phyloP scores from a whole-genome alignment of 2,329 filamentous ascomycete species.

The Xylaria polymorpha region DNA sequence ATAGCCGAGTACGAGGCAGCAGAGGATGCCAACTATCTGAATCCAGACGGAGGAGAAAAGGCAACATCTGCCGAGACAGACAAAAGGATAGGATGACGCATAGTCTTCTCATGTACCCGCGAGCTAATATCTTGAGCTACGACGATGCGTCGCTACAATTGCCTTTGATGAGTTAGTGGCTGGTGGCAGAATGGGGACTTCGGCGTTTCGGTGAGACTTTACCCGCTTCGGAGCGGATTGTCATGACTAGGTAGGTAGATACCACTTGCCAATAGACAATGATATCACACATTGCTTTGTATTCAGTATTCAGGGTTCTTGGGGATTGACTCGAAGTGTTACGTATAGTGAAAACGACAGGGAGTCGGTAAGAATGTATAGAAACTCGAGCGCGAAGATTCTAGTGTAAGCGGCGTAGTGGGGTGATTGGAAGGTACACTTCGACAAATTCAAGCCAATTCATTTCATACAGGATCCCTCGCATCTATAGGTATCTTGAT shows the following conservation, averaged over 20 bases:
- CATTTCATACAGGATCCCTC: neutral
- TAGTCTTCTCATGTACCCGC: neutral
- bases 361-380: too few species aligned
- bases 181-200: conserved; percentile 52
- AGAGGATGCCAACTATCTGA: conserved; percentile 89
- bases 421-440: neutral
- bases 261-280: conserved; percentile 36
- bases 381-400: too few species aligned
- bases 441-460: neutral
- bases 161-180: conserved; percentile 10
- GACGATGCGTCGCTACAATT: neutral
- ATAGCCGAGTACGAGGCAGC: conserved; percentile 97
- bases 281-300: conserved; percentile 33
- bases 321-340: conserved; percentile 1
- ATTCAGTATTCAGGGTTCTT: neutral
- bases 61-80: conserved; percentile 65
- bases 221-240: conserved; percentile 22
- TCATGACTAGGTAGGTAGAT: conserved; percentile 37
- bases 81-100: conserved; percentile 57
- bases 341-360: neutral
- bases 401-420: neutral
- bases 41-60: conserved; percentile 71
- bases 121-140: neutral
- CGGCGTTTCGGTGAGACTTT: conserved; percentile 42
- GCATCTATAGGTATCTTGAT: neutral